These are phyloP conservation scores for Ogataea neopini DNA, from an alignment of 805 yeast species.

Conservation along the genomic window DNA sequence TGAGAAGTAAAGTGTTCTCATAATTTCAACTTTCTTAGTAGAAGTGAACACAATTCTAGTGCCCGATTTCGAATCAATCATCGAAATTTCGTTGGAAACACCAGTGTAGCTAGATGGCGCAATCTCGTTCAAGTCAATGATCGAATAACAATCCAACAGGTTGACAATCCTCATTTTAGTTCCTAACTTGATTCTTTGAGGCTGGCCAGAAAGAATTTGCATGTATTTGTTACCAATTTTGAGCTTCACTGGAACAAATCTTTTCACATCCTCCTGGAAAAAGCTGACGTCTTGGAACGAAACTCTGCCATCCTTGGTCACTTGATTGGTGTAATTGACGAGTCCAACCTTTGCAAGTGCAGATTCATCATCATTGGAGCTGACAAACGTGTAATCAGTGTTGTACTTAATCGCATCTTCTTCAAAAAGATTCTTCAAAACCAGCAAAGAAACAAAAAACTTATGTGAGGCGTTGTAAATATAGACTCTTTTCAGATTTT, in stretches of 20 bases:
- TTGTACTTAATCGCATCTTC: constrained; percentile 12
- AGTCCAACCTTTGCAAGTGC: constrained; percentile 47
- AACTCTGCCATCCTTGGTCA: constrained; percentile 52
- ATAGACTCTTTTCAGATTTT: constrained; percentile 55
- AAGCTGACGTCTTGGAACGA: constrained; percentile 52
- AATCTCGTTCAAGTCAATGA: constrained; percentile 43
- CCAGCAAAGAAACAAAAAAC: constrained; percentile 21
- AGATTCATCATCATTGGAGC: constrained; percentile 47
- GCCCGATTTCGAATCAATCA: constrained; percentile 38
- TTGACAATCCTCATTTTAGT: constrained; percentile 38
- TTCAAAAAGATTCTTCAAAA: constrained; percentile 7
- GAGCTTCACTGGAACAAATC: constrained; percentile 59
- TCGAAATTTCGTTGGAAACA: constrained; percentile 50
- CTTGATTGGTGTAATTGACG: constrained; percentile 41
- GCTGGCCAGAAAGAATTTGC: constrained; percentile 52
- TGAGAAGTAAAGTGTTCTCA: constrained; percentile 67
- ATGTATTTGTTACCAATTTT: constrained; percentile 70
- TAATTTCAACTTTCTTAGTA: constrained; percentile 59
- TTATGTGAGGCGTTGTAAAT: constrained; percentile 49
- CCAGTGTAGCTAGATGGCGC: constrained; percentile 45
- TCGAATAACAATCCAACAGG: constrained; percentile 44
- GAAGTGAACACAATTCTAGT: constrained; percentile 45
- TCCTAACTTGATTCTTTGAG: constrained; percentile 40
- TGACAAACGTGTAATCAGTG: constrained; percentile 38
- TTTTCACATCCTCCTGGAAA: constrained; percentile 48